phyloP scores from a whole-genome alignment of 805 yeast species.

The Yamadazyma olivae region DNA sequence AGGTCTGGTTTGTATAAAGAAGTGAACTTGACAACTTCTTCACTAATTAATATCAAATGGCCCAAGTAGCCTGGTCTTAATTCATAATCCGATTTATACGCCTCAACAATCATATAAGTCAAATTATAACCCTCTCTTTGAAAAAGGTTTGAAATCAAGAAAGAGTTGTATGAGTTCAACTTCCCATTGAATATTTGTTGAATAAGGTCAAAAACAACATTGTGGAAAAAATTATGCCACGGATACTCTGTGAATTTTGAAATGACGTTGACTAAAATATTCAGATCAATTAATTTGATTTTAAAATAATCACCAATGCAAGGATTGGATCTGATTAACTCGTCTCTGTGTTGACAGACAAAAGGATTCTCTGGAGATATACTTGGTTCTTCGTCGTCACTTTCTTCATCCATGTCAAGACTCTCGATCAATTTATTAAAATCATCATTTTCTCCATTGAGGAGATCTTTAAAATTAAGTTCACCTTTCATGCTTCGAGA shows the following conservation, averaged over 20 bases:
- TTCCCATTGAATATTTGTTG: conserved; percentile 95
- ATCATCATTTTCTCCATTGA: conserved; percentile 17
- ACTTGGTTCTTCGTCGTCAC: conserved; percentile 44
- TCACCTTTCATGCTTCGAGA: neutral
- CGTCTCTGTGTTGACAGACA: conserved; percentile 34
- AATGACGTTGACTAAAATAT: conserved; percentile 64
- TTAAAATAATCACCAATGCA: conserved; percentile 88
- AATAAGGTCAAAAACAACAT: conserved; percentile 93
- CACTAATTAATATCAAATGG: conserved; percentile 90
- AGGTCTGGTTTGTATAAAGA: conserved; percentile 59
- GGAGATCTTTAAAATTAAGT: conserved; percentile 9
- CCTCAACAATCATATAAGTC: conserved; percentile 23
- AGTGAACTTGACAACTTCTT: conserved; percentile 89
- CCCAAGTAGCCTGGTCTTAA: conserved; percentile 94
- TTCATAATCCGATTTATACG: conserved; percentile 28
- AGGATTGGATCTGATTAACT: conserved; percentile 45
- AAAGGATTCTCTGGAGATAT: conserved; percentile 43
- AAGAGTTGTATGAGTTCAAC: conserved; percentile 76
- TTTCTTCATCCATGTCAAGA: conserved; percentile 29
- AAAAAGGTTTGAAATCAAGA: conserved; percentile 33
- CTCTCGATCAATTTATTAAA: conserved; percentile 20
- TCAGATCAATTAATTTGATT: conserved; percentile 73
- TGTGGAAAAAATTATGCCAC: conserved; percentile 97
- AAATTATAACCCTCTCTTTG: conserved; percentile 19
- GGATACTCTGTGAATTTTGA: conserved; percentile 80